Conservation (phyloP, 352 stramenopile genomes). For the Albugo laibachii region DNA sequence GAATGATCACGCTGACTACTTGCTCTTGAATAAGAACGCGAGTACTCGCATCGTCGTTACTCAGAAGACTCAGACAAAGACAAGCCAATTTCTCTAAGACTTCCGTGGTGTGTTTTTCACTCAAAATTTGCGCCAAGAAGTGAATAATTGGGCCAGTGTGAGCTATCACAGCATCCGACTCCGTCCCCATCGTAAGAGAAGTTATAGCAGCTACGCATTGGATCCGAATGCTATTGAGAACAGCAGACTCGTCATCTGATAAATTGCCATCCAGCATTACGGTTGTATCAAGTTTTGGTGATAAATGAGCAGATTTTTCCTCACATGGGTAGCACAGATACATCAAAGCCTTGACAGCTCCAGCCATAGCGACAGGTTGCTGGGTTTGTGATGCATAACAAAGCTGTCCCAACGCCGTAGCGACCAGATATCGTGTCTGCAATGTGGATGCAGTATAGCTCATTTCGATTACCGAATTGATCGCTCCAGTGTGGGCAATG, state of each 20-base stretch:
- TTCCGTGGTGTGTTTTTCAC: conserved; percentile 23
- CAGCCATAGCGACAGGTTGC: conserved; percentile 20
- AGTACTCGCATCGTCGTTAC: conserved; percentile 38
- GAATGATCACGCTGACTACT: conserved; percentile 28
- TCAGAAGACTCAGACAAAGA: conserved; percentile 47
- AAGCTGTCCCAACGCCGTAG: conserved; percentile 38
- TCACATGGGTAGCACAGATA: conserved; percentile 17
- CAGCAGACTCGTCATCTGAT: not conserved
- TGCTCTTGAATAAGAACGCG: conserved; percentile 27
- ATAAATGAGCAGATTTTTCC: not conserved
- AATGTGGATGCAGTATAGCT: conserved; percentile 26
- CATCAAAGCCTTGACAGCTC: conserved; percentile 36
- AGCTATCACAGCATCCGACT: conserved; percentile 17
- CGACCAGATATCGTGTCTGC: conserved; percentile 35
- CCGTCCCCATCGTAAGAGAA: conserved; percentile 18
- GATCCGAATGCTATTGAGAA: conserved; percentile 29
- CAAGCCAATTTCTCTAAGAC: conserved; percentile 50
- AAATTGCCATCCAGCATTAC: not conserved
- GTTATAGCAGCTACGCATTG: conserved; percentile 40
- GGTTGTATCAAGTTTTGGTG: not conserved
- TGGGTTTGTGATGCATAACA: conserved; percentile 33
- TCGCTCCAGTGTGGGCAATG: conserved; percentile 20
- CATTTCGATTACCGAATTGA: conserved; percentile 38
- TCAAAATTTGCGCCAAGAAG: conserved; percentile 21
- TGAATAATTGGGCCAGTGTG: conserved; percentile 8